These are phyloP conservation scores for Elsinoe arachidis DNA, from an alignment of 2,329 filamentous ascomycete genomes.

Conservation along the genomic window DNA sequence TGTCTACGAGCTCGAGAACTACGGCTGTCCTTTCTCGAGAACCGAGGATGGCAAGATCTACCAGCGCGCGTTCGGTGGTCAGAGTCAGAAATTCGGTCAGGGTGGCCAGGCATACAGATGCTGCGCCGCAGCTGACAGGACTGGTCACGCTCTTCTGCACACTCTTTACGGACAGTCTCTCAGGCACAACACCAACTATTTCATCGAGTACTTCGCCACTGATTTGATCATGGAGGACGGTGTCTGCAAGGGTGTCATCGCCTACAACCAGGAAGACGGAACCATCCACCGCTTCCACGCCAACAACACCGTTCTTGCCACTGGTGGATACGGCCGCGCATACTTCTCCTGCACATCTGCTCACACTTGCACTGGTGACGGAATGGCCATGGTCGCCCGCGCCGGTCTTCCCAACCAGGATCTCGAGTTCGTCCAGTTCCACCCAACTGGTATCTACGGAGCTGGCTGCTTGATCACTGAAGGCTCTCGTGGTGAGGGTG, in stretches of 20 bases:
- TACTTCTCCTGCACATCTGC: slow-evolving; percentile 98
- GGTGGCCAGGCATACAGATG: slow-evolving; percentile 97
- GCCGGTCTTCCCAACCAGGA: slow-evolving; percentile 98
- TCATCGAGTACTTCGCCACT: slow-evolving; percentile 97
- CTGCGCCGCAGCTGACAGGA: slow-evolving; percentile 92
- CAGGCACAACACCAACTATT: slow-evolving; percentile 98
- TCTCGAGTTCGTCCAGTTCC: slow-evolving; percentile 99
- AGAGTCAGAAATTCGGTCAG: slow-evolving; percentile 90
- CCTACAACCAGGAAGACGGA: slow-evolving; percentile 98
- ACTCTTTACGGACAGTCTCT: slow-evolving; percentile 97
- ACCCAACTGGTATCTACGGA: slow-evolving; percentile 97
- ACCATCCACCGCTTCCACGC: slow-evolving; percentile 95
- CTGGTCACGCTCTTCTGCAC: slow-evolving; percentile 93
- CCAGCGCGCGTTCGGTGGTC: slow-evolving; percentile 96
- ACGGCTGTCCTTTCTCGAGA: slow-evolving; percentile 92
- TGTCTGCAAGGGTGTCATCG: slow-evolving; percentile 90
- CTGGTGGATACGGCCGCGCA: slow-evolving; percentile 92
- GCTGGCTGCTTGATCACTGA: slow-evolving; percentile 97
- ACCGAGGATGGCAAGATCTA: slow-evolving; percentile 97
- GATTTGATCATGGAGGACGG: slow-evolving; percentile 97
- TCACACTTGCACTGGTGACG: slow-evolving; percentile 97
- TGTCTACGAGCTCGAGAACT: slow-evolving; percentile 93
- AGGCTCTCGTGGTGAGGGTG: slow-evolving; percentile 94
- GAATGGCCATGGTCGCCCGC: slow-evolving; percentile 98
- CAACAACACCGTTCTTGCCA: slow-evolving; percentile 93